These are phyloP conservation scores for Paratinospora sagittata DNA, from an alignment of 164 flowering plant genomes.

Conservation along the genomic window DNA sequence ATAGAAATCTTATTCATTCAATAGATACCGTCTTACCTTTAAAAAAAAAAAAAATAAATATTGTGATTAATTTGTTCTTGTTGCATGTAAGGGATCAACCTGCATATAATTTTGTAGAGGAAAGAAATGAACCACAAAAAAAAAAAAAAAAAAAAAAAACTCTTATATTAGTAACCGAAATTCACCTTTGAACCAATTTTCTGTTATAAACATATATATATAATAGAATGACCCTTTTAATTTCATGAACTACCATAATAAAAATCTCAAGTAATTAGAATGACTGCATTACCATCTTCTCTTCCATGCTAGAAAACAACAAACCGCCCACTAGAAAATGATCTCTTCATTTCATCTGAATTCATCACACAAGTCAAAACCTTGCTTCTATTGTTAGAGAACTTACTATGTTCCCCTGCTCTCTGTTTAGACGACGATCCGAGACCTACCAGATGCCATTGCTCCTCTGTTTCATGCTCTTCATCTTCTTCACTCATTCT, in stretches of 20 bases:
- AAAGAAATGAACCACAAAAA: background rate
- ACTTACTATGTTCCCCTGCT: conserved; percentile 25
- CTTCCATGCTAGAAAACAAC: conserved; percentile 33
- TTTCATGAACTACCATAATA: background rate
- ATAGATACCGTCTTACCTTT: too few species aligned
- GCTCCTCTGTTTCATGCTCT: conserved; percentile 9
- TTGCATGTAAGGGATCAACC: too few species aligned
- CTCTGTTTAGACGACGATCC: conserved; percentile 31
- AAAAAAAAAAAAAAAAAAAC: background rate
- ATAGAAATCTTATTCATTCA: too few species aligned
- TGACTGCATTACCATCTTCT: conserved; percentile 12
- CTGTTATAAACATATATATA: too few species aligned
- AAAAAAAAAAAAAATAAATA: too few species aligned
- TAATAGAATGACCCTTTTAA: background rate
- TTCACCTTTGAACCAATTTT: too few species aligned
- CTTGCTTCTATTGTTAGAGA: conserved; percentile 20
- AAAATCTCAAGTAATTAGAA: conserved; percentile 1
- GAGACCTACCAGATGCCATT: conserved; percentile 1
- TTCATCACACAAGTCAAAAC: conserved; percentile 33
- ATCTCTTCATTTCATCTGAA: conserved; percentile 51
- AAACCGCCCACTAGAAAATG: conserved; percentile 65
- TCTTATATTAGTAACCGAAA: background rate
- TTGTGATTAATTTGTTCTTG: too few species aligned
- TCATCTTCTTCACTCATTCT: conserved; percentile 19
- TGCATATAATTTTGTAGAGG: background rate